Base-by-base conservation (phyloP, 2,329 filamentous ascomycete genomes). In the Fusarium tanahbumbuense region DNA sequence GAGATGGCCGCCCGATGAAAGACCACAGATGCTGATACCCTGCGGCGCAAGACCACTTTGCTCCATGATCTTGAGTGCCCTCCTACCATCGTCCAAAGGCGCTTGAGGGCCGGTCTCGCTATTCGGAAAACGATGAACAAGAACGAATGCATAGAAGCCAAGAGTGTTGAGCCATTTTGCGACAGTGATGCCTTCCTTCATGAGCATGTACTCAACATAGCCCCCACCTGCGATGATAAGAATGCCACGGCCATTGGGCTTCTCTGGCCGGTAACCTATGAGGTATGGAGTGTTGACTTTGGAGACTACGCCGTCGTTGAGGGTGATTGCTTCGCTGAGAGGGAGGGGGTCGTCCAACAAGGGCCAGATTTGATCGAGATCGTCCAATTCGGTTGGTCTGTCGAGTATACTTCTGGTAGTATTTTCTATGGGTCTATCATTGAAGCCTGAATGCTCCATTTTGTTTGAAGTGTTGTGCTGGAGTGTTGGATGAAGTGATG, bases 91-190 rank as follows among this genome's bases (percentile, higher is more conserved):
- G 34, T 74, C 72, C 3, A 74, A 9, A 1, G 72, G 72, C 5
- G 70, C 70, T 3, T 70, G 70, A 0, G 68, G 46, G 2, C 68
- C 54, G 3, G 60, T 58, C 5, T 70, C 40, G 8, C 56, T 60
- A 3, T 45, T 68, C 1, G 72, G 72, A 32, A 75, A 74, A 2
- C 72, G 70, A n/a, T 74, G 72, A 0, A 74, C 68, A 0, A 74
- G 60, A 8, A 74, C 72, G n/a, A 74, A 74, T 0, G 72, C 70
- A 40, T 73, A 67, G 48, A 74, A 75, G 0, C 72, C 72, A n/a
- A 73, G 64, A 11, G 44, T 61, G 42, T 50, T 73, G 2, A 74
- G 49, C 72, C 72, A 74, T 30, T 60, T 72, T 27, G 72, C 72
- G 6, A 75, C 44, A 7, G 57, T 45, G 28, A 73, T 18, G 4